Percentiles rank a stretch among this genome's conserved stretches.
Conservation (phyloP, 805 yeast genomes). For the Barnettozyma siamensis region DNA sequence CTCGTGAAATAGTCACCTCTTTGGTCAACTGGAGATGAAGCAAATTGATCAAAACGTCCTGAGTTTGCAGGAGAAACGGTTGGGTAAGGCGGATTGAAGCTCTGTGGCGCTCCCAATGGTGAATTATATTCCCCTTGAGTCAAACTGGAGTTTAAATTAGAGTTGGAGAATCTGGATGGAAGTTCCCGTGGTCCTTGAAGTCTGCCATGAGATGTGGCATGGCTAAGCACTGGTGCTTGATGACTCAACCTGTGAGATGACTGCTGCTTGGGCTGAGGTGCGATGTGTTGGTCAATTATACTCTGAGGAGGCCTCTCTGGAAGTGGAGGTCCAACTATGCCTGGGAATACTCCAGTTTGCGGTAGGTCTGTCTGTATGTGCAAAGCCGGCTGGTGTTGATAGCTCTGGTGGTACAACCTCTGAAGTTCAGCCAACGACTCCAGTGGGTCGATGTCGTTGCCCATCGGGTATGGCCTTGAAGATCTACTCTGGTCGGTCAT, state of each 20-base stretch:
- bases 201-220: conserved; percentile 6
- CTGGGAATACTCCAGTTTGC: neutral
- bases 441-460: conserved; percentile 1
- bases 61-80: neutral
- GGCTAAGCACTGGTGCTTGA: no score
- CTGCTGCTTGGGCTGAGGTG: no score
- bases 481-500: neutral
- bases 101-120: neutral
- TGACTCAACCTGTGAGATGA: no score
- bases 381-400: neutral
- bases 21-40: conserved; percentile 8
- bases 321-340: conserved; percentile 16
- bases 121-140: neutral
- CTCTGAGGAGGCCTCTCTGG: conserved; percentile 21
- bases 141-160: neutral
- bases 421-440: conserved; percentile 3
- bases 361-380: conserved; percentile 4
- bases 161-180: conserved; percentile 12
- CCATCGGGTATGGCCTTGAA: conserved; percentile 4
- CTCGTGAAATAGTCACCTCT: conserved; percentile 3
- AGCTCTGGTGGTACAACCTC: neutral
- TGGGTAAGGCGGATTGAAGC: conserved; percentile 5
- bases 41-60: conserved; percentile 8
- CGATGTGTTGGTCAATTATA: conserved; percentile 16
- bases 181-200: conserved; percentile 21